Evolutionary conservation across 139 green algal species (phyloP), one percentile per base, ranked within the genome.

Genomic region (Chlamydomonas sphaeroides): DNA sequence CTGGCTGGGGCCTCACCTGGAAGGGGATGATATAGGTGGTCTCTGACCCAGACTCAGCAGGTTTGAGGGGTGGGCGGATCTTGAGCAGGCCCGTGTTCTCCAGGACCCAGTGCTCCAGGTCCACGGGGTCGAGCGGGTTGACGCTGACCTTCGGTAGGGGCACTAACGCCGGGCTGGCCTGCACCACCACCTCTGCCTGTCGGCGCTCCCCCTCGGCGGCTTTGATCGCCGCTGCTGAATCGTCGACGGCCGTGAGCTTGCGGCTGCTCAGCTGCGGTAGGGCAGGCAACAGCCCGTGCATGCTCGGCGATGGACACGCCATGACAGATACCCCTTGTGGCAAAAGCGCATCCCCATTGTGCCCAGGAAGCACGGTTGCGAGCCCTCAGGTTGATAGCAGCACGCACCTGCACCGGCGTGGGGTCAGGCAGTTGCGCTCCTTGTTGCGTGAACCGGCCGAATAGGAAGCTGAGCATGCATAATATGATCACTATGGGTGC

Each of bases 1-100:
- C n/a, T n/a, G n/a, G n/a, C n/a, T n/a, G n/a, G n/a, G n/a, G n/a
- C 38, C 23, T 39, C 32, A 82, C 75, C 75, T 90, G 86, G 49
- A 88, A 88, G 5, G 86, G 86, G 5, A 90, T 88, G 38, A 79
- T 53, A 65, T 84, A 81, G 0, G 65, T 65, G 28, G 62, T 73
- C 11, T 78, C 45, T 30, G 82, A 69, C 3, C 86, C 86, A 0
- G 70, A 74, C 0, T 51, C 63, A 1, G 70, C 86, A 18, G 86
- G 15, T 5, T 56, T 28, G 15, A 88, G 28, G 18, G 86, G 86
- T 2, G 86, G 86, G n/a, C 86, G 42, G 1, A 86, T 25, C 20
- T 83, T 66, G 1, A 86, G 59, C 5, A 90, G 56, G 5, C 86
- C 86, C 26, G 61, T 78, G 42, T 33, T 62, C 23, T 88, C 86